Evolutionary conservation across 2,329 filamentous ascomycete genomes (phyloP).

Genomic region (Xylaria arbuscula): DNA sequence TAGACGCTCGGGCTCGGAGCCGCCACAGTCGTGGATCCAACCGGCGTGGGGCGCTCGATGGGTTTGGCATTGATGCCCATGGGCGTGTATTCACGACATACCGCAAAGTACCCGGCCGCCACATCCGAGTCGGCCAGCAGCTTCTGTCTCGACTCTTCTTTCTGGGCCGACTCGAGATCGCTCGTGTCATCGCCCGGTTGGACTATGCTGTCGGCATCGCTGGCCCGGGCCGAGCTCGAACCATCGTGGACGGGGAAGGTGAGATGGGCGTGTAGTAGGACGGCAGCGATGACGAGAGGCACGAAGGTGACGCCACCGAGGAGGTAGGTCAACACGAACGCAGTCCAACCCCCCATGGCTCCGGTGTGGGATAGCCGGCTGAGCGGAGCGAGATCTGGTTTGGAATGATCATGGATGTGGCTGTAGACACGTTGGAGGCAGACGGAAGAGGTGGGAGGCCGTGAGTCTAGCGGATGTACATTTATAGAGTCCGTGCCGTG

Average conservation of each 20-base stretch:
- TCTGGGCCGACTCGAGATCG: conserved; percentile 71
- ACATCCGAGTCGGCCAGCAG: conserved; percentile 75
- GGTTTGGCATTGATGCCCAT: conserved; percentile 93
- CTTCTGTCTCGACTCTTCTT: conserved; percentile 69
- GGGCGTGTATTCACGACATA: conserved; percentile 90
- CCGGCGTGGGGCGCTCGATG: conserved; percentile 84
- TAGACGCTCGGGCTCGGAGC: conserved; percentile 93
- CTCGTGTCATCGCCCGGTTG: conserved; percentile 73
- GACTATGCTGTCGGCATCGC: conserved; percentile 58
- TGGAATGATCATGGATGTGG: conserved; percentile 44
- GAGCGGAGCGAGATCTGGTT: conserved; percentile 37
- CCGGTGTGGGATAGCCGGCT: conserved; percentile 39
- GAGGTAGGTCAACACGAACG: conserved; percentile 80
- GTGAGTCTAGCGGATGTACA: background rate
- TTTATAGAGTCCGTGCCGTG: background rate
- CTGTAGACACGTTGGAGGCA: conserved; percentile 16
- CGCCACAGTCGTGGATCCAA: conserved; percentile 78
- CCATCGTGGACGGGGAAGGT: conserved; percentile 69
- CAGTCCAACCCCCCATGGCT: conserved; percentile 63
- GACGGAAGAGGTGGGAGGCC: background rate
- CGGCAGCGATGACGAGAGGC: conserved; percentile 72
- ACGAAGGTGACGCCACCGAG: conserved; percentile 90
- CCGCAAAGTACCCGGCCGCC: conserved; percentile 93
- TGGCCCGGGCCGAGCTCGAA: conserved; percentile 48
- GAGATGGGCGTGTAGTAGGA: conserved; percentile 75